Evolutionary conservation across 1,284 basidiomycete species (phyloP).

Genomic region (Ceratobasidium sp.): DNA sequence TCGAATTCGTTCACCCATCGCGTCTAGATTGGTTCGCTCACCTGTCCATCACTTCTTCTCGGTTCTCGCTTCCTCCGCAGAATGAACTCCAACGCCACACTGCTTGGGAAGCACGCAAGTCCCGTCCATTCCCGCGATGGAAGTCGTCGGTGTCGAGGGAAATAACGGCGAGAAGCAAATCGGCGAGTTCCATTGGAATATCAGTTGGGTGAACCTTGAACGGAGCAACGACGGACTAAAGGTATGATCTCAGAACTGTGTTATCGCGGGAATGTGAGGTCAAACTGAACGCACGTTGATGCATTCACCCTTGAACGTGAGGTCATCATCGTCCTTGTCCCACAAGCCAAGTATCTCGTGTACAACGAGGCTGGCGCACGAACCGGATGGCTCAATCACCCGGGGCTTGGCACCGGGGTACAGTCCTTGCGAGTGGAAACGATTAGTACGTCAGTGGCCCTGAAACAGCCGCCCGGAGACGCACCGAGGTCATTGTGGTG

Average conservation of each 20-base stretch:
- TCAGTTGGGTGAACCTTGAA: slow-evolving; percentile 30
- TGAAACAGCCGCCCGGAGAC: not conserved
- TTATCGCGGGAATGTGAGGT: slow-evolving; percentile 4
- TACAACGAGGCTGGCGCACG: slow-evolving; percentile 35
- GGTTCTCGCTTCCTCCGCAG: slow-evolving; percentile 26
- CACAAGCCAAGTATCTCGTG: slow-evolving; percentile 35
- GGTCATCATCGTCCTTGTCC: slow-evolving; percentile 35
- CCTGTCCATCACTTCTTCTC: slow-evolving; percentile 36
- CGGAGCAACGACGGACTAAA: slow-evolving; percentile 11
- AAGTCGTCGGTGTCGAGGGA: slow-evolving; percentile 39
- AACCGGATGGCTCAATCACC: slow-evolving; percentile 38
- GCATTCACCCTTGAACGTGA: slow-evolving; percentile 20
- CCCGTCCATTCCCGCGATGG: slow-evolving; percentile 36
- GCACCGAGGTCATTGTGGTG: slow-evolving; percentile 37
- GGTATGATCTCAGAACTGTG: not conserved
- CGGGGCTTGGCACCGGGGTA: slow-evolving; percentile 43
- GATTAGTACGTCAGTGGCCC: slow-evolving; percentile 2
- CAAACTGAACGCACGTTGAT: slow-evolving; percentile 20
- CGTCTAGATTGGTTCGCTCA: not conserved
- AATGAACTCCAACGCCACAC: slow-evolving; percentile 43
- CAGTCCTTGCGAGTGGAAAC: slow-evolving; percentile 19
- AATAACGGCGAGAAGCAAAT: slow-evolving; percentile 37
- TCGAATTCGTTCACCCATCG: not conserved
- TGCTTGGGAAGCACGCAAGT: slow-evolving; percentile 25
- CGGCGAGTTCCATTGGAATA: slow-evolving; percentile 29